Evolutionary conservation across 108 stramenopile species (phyloP), one percentile per base, ranked within the genome.

Genomic region (Pseudonitzschia pungens): DNA sequence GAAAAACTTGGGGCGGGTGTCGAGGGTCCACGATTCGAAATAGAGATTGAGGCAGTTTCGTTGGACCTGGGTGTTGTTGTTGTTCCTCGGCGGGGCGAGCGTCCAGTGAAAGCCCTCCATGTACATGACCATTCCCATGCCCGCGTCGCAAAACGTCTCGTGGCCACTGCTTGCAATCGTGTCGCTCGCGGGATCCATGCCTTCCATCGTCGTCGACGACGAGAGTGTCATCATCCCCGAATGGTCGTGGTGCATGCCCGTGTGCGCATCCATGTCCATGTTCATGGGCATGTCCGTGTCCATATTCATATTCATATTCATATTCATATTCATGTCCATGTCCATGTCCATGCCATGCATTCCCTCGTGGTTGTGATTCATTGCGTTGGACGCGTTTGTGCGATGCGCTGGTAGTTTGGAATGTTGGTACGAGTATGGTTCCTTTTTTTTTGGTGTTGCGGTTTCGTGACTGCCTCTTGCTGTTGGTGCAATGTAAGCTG

Each of bases 41-140:
- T 65, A 84, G 0, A 87, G 52, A 65, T 87, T 87, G 36, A 87
- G 59, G 62, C 86, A 87, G 24, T 70, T 68, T n/a, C n/a, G n/a
- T n/a, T n/a, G n/a, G n/a, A n/a, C 42, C 73, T 63, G 14, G 36
- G 36, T n/a, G n/a, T n/a, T n/a, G n/a, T n/a, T n/a, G n/a, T 74
- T 60, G 45, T 56, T 62, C 70, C 32, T 66, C 66, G 14, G 3
- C 45, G 9, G 16, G 6, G 42, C 42, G 27, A 80, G 52, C 11
- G 76, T 66, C 72, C 72, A 81, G 10, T 70, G 77, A 55, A 86
- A 86, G 21, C 86, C 82, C 26, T 76, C 74, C 75, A 84, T 75
- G 74, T 62, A 52, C 78, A 79, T 79, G 31, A 74, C 65, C 78
- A 79, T 74, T 10, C 65, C 73, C 78, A 69, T 69, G 14, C 68